Conservation (phyloP, 1,284 basidiomycete genomes). For the Sanguinoderma infundibulare region DNA sequence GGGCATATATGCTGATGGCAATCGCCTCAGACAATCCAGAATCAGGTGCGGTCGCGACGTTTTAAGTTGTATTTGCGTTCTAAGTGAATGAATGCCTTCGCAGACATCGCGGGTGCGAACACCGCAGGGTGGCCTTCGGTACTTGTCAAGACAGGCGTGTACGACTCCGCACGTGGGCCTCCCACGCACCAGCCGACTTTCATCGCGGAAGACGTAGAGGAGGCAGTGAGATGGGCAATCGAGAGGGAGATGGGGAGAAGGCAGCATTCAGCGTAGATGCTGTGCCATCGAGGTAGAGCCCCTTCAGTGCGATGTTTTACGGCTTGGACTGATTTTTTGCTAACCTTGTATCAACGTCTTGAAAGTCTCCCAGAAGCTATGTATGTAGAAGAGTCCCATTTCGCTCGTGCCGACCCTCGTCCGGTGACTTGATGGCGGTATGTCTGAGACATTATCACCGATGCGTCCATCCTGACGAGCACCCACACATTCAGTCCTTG, state of each 20-base stretch:
- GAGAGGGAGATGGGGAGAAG: conserved; percentile 44
- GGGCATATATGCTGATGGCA: background rate
- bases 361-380: too few species aligned
- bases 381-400: background rate
- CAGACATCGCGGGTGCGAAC: conserved; percentile 89
- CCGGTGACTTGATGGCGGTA: background rate
- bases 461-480: background rate
- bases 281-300: background rate
- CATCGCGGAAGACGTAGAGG: conserved; percentile 81
- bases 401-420: too few species aligned
- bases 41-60: conserved; percentile 54
- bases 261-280: background rate
- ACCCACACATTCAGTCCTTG: background rate
- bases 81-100: background rate
- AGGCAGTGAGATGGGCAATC: conserved; percentile 85
- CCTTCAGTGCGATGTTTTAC: too few species aligned
- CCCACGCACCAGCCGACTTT: conserved; percentile 80
- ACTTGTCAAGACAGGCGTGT: conserved; percentile 93
- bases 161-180: conserved; percentile 66
- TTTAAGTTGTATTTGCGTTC: too few species aligned
- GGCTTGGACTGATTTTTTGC: too few species aligned
- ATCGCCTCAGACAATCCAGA: conserved; percentile 79
- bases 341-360: too few species aligned
- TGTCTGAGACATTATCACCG: background rate
- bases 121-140: conserved; percentile 85